Percentiles rank a stretch among this genome's conserved stretches.
Evolutionary conservation across 331 rosid genomes (phyloP).

Genomic region (Acacia concinna): DNA sequence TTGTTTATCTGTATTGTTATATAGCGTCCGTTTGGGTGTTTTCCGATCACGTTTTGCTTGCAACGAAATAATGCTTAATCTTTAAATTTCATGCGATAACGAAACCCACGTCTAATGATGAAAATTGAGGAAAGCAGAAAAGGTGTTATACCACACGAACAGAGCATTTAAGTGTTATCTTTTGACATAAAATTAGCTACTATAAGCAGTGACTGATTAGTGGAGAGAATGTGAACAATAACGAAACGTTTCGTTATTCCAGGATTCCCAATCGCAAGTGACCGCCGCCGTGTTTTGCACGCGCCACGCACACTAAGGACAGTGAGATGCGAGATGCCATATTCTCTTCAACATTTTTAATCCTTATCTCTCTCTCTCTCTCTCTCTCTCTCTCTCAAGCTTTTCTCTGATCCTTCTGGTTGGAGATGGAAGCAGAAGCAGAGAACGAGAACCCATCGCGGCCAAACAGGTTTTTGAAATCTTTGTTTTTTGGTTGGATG

Average conservation of each 20-base stretch:
- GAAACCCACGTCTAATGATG: neutral
- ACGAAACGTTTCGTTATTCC: neutral
- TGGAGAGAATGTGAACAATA: neutral
- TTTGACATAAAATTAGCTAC: too few species aligned
- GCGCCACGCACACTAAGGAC: neutral
- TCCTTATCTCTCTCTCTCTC: neutral
- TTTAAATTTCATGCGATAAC: neutral
- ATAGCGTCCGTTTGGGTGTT: neutral
- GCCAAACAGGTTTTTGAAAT: slow-evolving; percentile 43
- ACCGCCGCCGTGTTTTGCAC: neutral
- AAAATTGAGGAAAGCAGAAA: neutral
- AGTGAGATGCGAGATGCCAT: neutral
- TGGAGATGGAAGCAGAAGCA: slow-evolving; percentile 38
- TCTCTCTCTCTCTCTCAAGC: neutral
- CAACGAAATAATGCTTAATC: too few species aligned
- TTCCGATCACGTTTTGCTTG: neutral
- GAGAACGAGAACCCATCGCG: slow-evolving; percentile 35
- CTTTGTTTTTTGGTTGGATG: neutral
- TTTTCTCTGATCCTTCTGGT: slow-evolving; percentile 12
- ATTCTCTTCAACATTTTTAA: neutral
- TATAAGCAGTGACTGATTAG: too few species aligned
- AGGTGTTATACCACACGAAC: neutral
- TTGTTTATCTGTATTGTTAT: too few species aligned
- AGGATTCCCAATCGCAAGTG: neutral
- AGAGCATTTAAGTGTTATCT: too few species aligned